Base-by-base conservation (phyloP, 2,329 filamentous ascomycete genomes). In the Claviceps monticola region DNA sequence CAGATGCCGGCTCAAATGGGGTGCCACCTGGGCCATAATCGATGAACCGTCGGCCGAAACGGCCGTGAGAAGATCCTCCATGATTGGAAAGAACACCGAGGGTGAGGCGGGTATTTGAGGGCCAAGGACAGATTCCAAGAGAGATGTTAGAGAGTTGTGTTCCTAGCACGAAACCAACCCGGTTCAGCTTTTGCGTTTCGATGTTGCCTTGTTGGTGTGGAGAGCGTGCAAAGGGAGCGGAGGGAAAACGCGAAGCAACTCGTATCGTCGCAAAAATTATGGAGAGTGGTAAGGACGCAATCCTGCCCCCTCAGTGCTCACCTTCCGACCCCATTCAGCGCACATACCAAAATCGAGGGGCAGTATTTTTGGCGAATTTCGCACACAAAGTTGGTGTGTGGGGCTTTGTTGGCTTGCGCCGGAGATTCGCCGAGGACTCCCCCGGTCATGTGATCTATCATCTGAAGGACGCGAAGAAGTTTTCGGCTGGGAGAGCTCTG, bases 1-100 rank as follows among this genome's bases (percentile, higher is more conserved):
- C 62, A 98, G 78, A 70, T 98, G 93, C 61, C 93, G 84, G 75
- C 96, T 93, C 69, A 98, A 86, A 69, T 94, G 83, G 60, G 83
- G 83, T 67, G 96, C 86, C 64, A 98, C 76, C 72, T 90, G 89
- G 62, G 88, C 87, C 62, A 96, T 80, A 57, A 97, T 80, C 67
- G 84, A 85, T 73, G 88, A 81, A 68, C 86, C 75, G 67, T 82
- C 80, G 64, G 78, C 80, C 70, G 66, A 62, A 53, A 83, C 75
- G 65, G 79, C 76, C 58, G 60, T 63, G 59, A 70, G 61, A 68
- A 73, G 60, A 61, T 71, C 64, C 60, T 69, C 67, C 67, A 70
- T 70, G 55, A 49, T 67, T 55, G 11, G 16, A 14, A 37, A 19
- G 4, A 11, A 13, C 8, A 38, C 29, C 16, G 17, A 19, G 41